Base-by-base conservation (phyloP, 2,329 filamentous ascomycete genomes). In the Fonsecaea multimorphosa region DNA sequence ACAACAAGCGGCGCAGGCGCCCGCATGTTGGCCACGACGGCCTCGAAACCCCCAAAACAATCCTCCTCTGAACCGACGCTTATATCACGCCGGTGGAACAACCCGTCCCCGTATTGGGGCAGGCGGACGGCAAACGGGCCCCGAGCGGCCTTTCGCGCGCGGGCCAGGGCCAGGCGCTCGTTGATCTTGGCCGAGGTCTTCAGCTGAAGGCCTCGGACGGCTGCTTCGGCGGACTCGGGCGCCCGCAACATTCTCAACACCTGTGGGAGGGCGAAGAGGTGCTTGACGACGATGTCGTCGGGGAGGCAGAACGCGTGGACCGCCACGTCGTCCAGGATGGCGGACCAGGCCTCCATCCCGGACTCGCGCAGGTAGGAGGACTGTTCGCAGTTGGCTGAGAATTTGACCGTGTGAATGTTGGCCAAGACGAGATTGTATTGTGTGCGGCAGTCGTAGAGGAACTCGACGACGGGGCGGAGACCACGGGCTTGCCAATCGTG, bases 381-480 rank as follows among this genome's bases (percentile, higher is more conserved):
- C 5, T 75, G 74, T 22, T 79, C 76, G 53, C 74, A 75, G 16
- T 78, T 74, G 7, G 81, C 81, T 55, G 79, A 76, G 69, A 86
- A 85, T 7, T 76, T 72, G 66, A 85, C 76, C 6, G 73, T 78
- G 16, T 78, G 74, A 55, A 83, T 74, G 67, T 85, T 84, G 53
- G 85, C 79, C 4, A 86, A 72, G n/a, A 85, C 79, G 4, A 86
- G 72, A 22, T 81, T 77, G 11, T 78, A 77, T 70, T 86, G 83
- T 8, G 82, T 84, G 22, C 73, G 73, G 72, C 84, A 81, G 71
- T 85, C 83, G 69, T 83, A 85, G 68, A 80, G 79, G 71, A 85
- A 85, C 65, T 85, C 80, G 8, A 79, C 75, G 11, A 54, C 52
- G 3, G 52, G 52, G 12, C 27, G 29, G 1, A 31, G 29, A 24